Evolutionary conservation across 352 stramenopile genomes (phyloP).

Genomic region (Phytophthora colocasiae): DNA sequence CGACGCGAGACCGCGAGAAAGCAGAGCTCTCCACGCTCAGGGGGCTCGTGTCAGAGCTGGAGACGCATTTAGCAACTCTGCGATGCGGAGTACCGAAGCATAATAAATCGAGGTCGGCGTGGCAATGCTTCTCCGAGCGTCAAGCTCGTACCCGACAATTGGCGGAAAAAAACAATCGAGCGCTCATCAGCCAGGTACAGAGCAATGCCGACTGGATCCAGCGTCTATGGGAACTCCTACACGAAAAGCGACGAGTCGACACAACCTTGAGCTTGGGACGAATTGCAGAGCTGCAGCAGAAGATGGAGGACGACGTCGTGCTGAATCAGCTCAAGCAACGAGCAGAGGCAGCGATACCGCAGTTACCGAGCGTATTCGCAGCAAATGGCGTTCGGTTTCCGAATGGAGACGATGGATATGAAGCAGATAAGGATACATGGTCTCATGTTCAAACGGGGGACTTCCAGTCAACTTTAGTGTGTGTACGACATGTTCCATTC

Average conservation of each 20-base stretch:
- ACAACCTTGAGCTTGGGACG: not conserved
- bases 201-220: conserved; percentile 44
- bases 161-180: conserved; percentile 13
- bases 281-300: conserved; percentile 14
- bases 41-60: conserved; percentile 22
- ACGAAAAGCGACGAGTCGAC: conserved; percentile 7
- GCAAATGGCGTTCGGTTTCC: conserved; percentile 10
- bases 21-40: conserved; percentile 26
- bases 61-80: conserved; percentile 13
- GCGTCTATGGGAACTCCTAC: conserved; percentile 35
- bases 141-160: conserved; percentile 13
- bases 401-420: not conserved
- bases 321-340: conserved; percentile 16
- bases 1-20: conserved; percentile 35
- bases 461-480: conserved; percentile 13
- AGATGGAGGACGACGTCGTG: conserved; percentile 9
- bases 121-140: conserved; percentile 24
- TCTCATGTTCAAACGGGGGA: conserved; percentile 12
- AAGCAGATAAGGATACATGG: conserved; percentile 17
- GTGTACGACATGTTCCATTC: conserved; percentile 25
- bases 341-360: not conserved
- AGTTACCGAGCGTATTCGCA: conserved; percentile 13
- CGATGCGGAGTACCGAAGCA: not conserved
- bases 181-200: conserved; percentile 12
- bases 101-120: conserved; percentile 4